Percentiles rank a stretch among this genome's conserved stretches.
Evolutionary conservation across 805 yeast species (phyloP).

Genomic region (Naumovozyma baii): DNA sequence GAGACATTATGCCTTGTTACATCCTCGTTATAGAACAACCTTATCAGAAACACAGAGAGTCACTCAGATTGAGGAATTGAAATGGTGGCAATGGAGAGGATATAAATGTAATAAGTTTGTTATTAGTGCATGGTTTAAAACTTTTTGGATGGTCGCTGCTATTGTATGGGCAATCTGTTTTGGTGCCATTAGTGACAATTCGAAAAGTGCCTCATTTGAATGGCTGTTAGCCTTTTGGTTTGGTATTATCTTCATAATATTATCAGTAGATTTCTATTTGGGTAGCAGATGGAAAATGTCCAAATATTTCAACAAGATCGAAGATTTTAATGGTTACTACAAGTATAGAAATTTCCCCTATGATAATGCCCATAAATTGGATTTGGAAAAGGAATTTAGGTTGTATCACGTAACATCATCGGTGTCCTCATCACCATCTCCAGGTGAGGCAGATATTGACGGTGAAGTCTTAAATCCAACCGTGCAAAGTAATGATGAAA

Average conservation of each 20-base stretch:
- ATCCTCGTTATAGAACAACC: conserved; percentile 16
- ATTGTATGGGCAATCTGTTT: conserved; percentile 57
- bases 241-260: conserved; percentile 52
- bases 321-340: conserved; percentile 20
- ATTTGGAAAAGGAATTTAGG: neutral
- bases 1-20: conserved; percentile 32
- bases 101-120: conserved; percentile 34
- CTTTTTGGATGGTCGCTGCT: conserved; percentile 56
- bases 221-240: conserved; percentile 84
- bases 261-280: conserved; percentile 62
- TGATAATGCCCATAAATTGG: neutral
- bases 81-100: conserved; percentile 27
- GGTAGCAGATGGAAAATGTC: conserved; percentile 35
- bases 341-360: conserved; percentile 14
- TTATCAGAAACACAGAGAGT: conserved; percentile 2
- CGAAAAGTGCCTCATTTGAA: conserved; percentile 57
- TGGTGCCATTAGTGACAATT: conserved; percentile 37
- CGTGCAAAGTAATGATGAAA: neutral
- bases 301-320: conserved; percentile 21
- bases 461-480: neutral
- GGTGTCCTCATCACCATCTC: neutral
- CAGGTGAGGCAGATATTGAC: neutral
- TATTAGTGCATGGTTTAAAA: conserved; percentile 44
- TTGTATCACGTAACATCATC: neutral
- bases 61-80: conserved; percentile 7